Percentiles rank a stretch among this genome's conserved stretches.
Conservation (phyloP, 306 rosid species). For the Macrotyloma uniflorum region DNA sequence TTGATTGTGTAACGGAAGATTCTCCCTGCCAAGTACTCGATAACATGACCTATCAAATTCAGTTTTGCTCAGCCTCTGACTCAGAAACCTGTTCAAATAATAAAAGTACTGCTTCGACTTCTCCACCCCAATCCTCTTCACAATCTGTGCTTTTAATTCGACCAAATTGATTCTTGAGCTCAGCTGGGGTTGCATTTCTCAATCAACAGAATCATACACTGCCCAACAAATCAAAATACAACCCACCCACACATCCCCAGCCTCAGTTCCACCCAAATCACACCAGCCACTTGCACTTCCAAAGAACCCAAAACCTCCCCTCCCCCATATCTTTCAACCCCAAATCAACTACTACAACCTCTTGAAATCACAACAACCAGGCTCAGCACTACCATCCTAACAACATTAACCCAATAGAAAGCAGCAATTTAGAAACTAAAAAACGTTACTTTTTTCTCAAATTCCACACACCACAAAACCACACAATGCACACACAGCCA, state of each 20-base stretch:
- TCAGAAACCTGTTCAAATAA: constrained; percentile 70
- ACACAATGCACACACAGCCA: constrained; percentile 60
- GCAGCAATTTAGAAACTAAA: constrained; percentile 44
- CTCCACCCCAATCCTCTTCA: constrained; percentile 79
- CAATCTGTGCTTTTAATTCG: constrained; percentile 76
- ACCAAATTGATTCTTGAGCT: constrained; percentile 89
- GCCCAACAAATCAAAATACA: constrained; percentile 49
- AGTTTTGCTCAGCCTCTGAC: constrained; percentile 85
- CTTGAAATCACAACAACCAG: constrained; percentile 40
- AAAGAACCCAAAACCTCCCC: constrained; percentile 54
- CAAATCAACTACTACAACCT: constrained; percentile 40
- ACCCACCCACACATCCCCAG: constrained; percentile 48
- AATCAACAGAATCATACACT: constrained; percentile 65
- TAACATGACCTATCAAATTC: constrained; percentile 75
- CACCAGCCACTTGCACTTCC: constrained; percentile 55
- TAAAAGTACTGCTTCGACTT: constrained; percentile 73
- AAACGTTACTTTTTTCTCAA: constrained; percentile 39
- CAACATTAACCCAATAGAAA: constrained; percentile 41
- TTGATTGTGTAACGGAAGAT: constrained; percentile 78
- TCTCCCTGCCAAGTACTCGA: constrained; percentile 82
- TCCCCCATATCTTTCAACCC: constrained; percentile 52
- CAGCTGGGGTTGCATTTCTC: constrained; percentile 93
- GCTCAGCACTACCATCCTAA: constrained; percentile 37
- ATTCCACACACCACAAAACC: constrained; percentile 49
- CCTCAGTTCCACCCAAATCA: constrained; percentile 50